Conservation (phyloP, 2,329 filamentous ascomycete species). For the Botrytis byssoidea region DNA sequence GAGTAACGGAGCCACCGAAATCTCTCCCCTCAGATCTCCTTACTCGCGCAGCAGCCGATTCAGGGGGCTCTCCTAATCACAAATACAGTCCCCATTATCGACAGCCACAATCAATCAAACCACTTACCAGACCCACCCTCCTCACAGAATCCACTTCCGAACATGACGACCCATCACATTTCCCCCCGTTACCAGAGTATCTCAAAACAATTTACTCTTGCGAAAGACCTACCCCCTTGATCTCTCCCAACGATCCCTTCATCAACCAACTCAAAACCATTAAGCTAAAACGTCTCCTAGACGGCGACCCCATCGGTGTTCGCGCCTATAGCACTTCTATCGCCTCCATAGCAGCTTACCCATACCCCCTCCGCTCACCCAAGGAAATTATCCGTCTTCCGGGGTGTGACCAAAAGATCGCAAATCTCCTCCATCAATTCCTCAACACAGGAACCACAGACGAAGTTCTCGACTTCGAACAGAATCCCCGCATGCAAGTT, state of each 20-base stretch:
- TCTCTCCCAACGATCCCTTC: slow-evolving; percentile 73
- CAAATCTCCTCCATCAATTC: slow-evolving; percentile 75
- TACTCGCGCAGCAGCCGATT: slow-evolving; percentile 34
- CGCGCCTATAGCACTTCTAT: slow-evolving; percentile 87
- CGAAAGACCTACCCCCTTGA: slow-evolving; percentile 68
- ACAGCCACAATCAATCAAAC: slow-evolving; percentile 21
- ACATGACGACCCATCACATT: slow-evolving; percentile 56
- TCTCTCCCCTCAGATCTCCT: background rate
- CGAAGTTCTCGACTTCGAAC: slow-evolving; percentile 63
- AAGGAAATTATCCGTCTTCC: slow-evolving; percentile 57
- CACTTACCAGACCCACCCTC: slow-evolving; percentile 40
- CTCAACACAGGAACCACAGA: slow-evolving; percentile 56
- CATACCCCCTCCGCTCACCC: slow-evolving; percentile 42
- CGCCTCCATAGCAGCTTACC: slow-evolving; percentile 79
- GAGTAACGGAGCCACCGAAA: slow-evolving; percentile 20
- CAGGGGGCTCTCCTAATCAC: slow-evolving; percentile 29
- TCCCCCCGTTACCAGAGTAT: slow-evolving; percentile 68
- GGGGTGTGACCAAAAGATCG: slow-evolving; percentile 79
- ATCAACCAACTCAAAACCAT: slow-evolving; percentile 73
- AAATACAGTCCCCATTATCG: slow-evolving; percentile 22
- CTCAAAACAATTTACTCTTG: slow-evolving; percentile 72
- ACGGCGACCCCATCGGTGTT: slow-evolving; percentile 73
- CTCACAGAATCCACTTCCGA: slow-evolving; percentile 75
- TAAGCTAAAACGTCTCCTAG: slow-evolving; percentile 66
- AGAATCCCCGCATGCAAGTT: slow-evolving; percentile 60